Base-by-base conservation (phyloP, 768 basidiomycete genomes). In the Rhizopogon vinicolor region DNA sequence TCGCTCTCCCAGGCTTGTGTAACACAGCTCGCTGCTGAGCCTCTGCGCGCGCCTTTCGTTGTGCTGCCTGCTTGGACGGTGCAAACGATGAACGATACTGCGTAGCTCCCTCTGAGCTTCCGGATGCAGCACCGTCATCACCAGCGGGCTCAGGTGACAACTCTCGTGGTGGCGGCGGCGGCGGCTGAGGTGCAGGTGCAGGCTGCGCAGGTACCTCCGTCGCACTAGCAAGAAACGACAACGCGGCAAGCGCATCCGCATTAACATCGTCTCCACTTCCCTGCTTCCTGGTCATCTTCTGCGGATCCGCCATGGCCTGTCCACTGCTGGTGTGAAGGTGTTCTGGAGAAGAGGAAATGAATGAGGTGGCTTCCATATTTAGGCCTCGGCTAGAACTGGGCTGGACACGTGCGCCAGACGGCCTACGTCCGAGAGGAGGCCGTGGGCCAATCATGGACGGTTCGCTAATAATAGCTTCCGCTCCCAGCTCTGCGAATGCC, bases 31-130 rank as follows among this genome's bases (percentile, higher is more conserved):
- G 83, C 33, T 87, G 82, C 1, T 91, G 91, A 10, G 88, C 91
- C 64, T 95, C 86, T 13, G 82, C 78, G 65, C 89, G 91, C 7
- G 90, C 89, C 62, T 89, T 88, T 52, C 96, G 81, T 65, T 98
- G 87, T 19, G 84, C 83, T 40, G 93, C 93, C 59, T 87, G 84
- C 63, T 82, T 89, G 16, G 89, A 91, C 2, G 87, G 87, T 0
- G 93, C 90, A 66, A 98, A 98, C 3, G 95, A 93, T 0, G 93
- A 95, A 52, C 84, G 85, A 72, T 80, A 89, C 52, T 82, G 80
- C 1, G 71, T 60, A 41, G 55, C 61, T 18, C 67, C 66, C 42
- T 69, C 71, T 13, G 67, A 58, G 49, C 58, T 58, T 43, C n/a
- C 68, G 7, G 60, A 43, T n/a, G 52, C 31, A 4, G 53, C 40